Base-by-base conservation (phyloP, 257 asterid species). In the Mitragyna speciosa region DNA sequence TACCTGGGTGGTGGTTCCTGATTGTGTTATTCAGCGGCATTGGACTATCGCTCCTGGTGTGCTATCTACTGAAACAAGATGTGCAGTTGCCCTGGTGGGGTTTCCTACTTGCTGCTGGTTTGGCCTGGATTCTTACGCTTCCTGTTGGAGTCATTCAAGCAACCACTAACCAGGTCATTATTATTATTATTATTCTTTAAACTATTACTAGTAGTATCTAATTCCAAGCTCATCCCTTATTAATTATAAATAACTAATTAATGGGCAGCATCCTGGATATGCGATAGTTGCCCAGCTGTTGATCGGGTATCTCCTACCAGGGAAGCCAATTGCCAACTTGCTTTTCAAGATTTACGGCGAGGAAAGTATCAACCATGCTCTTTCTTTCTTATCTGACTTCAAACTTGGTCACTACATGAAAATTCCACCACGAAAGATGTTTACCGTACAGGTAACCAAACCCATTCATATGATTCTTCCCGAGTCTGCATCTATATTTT, bases 81-180 rank as follows among this genome's bases (percentile, higher is more conserved):
- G 91, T 93, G 73, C 99, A 95, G 89, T 84, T 95, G 72, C 99
- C 94, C 0, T 95, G 99, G 99, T 95, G 99, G 99, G 99, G 97
- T n/a, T 52, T 95, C 87, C 84, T 95, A 76, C 89, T 95, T 71
- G 97, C 99, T 0, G 91, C 91, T 51, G 95, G 80, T 63, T 81
- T 95, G 79, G 98, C 98, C 69, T 95, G 92, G 92, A 63, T 92
- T 12, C 94, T 95, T 59, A 93, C 98, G 0, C 97, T 95, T 77
- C 98, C 98, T 0, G 91, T 95, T 2, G 98, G 98, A 73, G 97
- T 95, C 88, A 93, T 95, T 86, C 96, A 91, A 84, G 99, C 99
- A 0, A 95, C 99, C 36, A 95, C 99, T 7, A 95, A 95, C 82
- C 99, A 95, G 92, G 98, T 93, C 39, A 36, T 36, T 36, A 36